Evolutionary conservation across 1,284 basidiomycete species (phyloP), one percentile per base, ranked within the genome.

Genomic region (Garcileccinum viscosum): DNA sequence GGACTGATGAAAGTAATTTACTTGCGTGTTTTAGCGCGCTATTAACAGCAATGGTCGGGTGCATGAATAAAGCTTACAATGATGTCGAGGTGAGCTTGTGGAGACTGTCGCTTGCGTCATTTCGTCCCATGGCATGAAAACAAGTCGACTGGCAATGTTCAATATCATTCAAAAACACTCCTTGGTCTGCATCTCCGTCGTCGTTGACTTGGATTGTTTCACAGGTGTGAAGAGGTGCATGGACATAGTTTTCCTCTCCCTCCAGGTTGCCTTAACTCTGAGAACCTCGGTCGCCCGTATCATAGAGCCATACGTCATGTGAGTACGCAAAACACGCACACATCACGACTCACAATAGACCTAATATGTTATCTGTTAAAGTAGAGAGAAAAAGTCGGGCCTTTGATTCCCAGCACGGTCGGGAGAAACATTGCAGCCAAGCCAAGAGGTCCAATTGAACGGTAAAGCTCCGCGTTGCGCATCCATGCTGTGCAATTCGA

Each of bases 1-100:
- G 66, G 63, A 64, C 58, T n/a, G 22, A 62, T 15, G 40, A 67
- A 69, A 62, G n/a, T 65, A 56, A 76, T 58, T 42, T 71, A 75
- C 40, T 35, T 40, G 59, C 38, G 53, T 14, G 33, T 27, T 50
- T 19, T 14, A 68, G 30, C 32, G 44, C 32, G 56, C 37, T 56
- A 67, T 70, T 40, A 35, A 56, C 14, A 42, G 35, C 35, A n/a
- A 58, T 59, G 40, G 38, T 40, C 6, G 35, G 30, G 33, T 42
- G 32, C 22, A 35, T 58, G 50, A n/a, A 37, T 60, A 37, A 40
- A 22, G 24, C 30, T 68, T 24, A 59, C 22, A n/a, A 15, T n/a
- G 24, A 35, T 24, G 27, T 38, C 30, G n/a, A 67, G 30, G 61
- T 70, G n/a, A 47, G 50, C 27, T 53, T 19, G 27, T 53, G 50